Conservation (phyloP, 2,329 filamentous ascomycete species). For the Alternaria hordeiaustralica region DNA sequence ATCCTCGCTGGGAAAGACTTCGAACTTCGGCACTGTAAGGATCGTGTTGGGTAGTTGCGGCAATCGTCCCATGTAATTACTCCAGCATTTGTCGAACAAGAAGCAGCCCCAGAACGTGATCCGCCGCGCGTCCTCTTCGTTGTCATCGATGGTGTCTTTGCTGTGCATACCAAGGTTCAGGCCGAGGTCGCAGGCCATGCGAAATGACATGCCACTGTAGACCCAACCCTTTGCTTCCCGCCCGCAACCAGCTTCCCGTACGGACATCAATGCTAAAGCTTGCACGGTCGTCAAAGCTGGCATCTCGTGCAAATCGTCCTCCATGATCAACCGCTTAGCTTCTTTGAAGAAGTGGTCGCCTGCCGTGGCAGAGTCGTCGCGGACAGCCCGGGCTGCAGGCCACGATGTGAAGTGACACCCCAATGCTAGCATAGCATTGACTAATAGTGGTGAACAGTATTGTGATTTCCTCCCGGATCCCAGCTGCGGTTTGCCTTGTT, state of each 20-base stretch:
- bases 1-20: slow-evolving; percentile 90
- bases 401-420: slow-evolving; percentile 91
- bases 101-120: slow-evolving; percentile 99
- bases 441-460: slow-evolving; percentile 87
- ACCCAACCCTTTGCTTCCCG: slow-evolving; percentile 97
- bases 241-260: slow-evolving; percentile 92
- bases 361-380: slow-evolving; percentile 80
- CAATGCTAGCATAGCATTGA: slow-evolving; percentile 91
- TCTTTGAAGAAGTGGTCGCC: slow-evolving; percentile 97
- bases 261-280: slow-evolving; percentile 92
- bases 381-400: slow-evolving; percentile 72
- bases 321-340: slow-evolving; percentile 85
- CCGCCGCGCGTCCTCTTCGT: slow-evolving; percentile 85
- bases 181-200: slow-evolving; percentile 94
- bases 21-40: slow-evolving; percentile 84
- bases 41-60: slow-evolving; percentile 83
- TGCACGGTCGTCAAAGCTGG: slow-evolving; percentile 89
- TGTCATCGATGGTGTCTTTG: slow-evolving; percentile 68
- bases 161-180: slow-evolving; percentile 76
- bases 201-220: slow-evolving; percentile 97
- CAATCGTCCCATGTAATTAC: slow-evolving; percentile 90
- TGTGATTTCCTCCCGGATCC: slow-evolving; percentile 61
- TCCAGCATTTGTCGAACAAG: slow-evolving; percentile 99
- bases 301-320: slow-evolving; percentile 92
- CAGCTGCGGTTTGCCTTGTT: slow-evolving; percentile 68